Evolutionary conservation across 306 rosid species (phyloP).

Genomic region (Clitoria ternatea): DNA sequence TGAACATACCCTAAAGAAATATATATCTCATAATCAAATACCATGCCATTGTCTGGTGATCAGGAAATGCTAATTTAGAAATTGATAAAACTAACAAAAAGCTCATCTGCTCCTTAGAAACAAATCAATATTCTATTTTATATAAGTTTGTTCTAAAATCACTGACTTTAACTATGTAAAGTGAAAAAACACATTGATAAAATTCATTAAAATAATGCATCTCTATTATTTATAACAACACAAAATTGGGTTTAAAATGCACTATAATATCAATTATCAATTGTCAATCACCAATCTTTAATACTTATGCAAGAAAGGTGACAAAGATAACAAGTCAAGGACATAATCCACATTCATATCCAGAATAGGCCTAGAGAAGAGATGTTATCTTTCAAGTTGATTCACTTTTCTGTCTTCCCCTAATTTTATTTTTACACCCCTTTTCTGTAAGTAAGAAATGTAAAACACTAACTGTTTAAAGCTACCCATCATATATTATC

Average conservation of each 20-base stretch:
- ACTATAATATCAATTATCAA: no score
- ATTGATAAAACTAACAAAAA: no score
- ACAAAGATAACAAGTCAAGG: not conserved
- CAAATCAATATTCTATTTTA: not conserved
- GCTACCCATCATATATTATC: not conserved
- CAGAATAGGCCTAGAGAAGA: not conserved
- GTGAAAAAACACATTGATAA: not conserved
- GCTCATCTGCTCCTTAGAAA: not conserved
- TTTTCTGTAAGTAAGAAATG: not conserved
- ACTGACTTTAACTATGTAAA: not conserved
- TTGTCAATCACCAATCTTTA: not conserved
- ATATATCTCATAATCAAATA: not conserved
- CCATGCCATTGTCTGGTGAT: not conserved
- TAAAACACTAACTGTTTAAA: not conserved
- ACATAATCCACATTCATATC: not conserved
- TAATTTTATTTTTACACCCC: not conserved
- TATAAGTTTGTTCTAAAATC: not conserved
- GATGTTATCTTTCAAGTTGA: not conserved
- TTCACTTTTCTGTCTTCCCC: not conserved
- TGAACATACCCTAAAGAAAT: no score
- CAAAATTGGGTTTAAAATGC: not conserved
- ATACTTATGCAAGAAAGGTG: conserved; percentile 2
- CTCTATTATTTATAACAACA: not conserved
- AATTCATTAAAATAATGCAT: not conserved
- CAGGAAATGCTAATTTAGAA: not conserved